Evolutionary conservation across 1,284 basidiomycete genomes (phyloP).

Genomic region (Rugosomyces carneus): DNA sequence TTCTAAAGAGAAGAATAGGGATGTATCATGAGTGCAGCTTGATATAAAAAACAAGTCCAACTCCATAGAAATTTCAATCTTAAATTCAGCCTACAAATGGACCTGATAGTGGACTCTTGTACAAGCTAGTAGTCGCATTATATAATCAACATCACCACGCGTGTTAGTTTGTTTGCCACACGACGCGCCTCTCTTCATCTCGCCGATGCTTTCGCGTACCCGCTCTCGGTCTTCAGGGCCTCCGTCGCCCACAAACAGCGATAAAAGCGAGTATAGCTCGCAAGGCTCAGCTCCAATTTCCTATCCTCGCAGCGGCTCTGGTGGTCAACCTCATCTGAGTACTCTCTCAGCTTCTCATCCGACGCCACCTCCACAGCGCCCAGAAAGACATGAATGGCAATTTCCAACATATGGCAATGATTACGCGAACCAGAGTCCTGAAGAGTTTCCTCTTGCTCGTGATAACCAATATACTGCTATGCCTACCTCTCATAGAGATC

Average conservation of each 20-base stretch:
- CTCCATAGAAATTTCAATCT: no score
- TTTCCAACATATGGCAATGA: slow-evolving; percentile 15
- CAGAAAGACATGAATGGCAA: slow-evolving; percentile 16
- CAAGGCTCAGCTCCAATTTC: background rate
- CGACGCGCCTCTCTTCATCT: background rate
- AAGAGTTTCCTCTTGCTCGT: slow-evolving; percentile 15
- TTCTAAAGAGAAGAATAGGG: no score
- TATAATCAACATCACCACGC: no score
- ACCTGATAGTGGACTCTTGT: no score
- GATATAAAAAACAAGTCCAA: no score
- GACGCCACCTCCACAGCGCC: slow-evolving; percentile 11
- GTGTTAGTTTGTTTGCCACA: no score
- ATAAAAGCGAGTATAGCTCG: background rate
- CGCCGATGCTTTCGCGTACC: slow-evolving; percentile 8
- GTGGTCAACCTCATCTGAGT: slow-evolving; percentile 4
- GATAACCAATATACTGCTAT: slow-evolving; percentile 6
- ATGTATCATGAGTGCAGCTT: no score
- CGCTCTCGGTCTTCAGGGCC: slow-evolving; percentile 2
- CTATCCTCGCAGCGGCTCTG: no score
- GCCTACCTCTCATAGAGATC: slow-evolving; percentile 10
- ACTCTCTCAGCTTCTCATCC: slow-evolving; percentile 5
- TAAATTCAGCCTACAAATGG: no score
- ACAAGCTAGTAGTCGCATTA: no score
- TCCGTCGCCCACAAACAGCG: background rate
- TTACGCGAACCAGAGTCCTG: slow-evolving; percentile 14